Evolutionary conservation across 2,329 filamentous ascomycete genomes (phyloP).

Genomic region (Dactylellina sp.): DNA sequence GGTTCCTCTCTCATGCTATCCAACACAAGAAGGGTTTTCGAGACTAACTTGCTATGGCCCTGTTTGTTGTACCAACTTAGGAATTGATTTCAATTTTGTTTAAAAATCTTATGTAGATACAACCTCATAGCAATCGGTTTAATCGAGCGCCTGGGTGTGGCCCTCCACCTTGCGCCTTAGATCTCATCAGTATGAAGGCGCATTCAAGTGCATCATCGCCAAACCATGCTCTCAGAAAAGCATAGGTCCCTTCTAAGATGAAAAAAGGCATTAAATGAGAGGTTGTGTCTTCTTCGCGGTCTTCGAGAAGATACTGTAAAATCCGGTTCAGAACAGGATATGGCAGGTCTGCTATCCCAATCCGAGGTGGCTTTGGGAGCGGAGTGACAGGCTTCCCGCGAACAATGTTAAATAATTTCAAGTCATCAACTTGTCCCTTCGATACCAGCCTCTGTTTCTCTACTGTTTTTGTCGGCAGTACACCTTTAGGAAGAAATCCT

Average conservation of each 20-base stretch:
- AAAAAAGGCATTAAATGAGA: neutral
- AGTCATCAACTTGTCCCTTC: neutral
- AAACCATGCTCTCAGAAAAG: constrained; percentile 30
- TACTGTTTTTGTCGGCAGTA: neutral
- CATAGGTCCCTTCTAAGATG: constrained; percentile 8
- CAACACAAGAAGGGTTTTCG: too few species aligned
- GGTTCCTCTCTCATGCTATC: too few species aligned
- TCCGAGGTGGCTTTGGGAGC: neutral
- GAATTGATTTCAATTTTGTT: too few species aligned
- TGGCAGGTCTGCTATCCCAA: constrained; percentile 24
- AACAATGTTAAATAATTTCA: neutral
- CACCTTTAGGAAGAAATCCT: neutral
- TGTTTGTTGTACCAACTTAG: too few species aligned
- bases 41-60: too few species aligned
- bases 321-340: constrained; percentile 19
- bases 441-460: neutral
- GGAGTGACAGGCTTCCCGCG: neutral
- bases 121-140: too few species aligned
- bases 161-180: neutral
- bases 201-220: neutral
- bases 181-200: neutral
- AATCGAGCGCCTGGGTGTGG: too few species aligned
- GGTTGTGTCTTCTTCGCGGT: neutral
- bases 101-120: too few species aligned
- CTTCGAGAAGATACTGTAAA: constrained; percentile 1